phyloP scores from a whole-genome alignment of 2,329 filamentous ascomycete genomes.

The Pseudopithomyces chartarum region DNA sequence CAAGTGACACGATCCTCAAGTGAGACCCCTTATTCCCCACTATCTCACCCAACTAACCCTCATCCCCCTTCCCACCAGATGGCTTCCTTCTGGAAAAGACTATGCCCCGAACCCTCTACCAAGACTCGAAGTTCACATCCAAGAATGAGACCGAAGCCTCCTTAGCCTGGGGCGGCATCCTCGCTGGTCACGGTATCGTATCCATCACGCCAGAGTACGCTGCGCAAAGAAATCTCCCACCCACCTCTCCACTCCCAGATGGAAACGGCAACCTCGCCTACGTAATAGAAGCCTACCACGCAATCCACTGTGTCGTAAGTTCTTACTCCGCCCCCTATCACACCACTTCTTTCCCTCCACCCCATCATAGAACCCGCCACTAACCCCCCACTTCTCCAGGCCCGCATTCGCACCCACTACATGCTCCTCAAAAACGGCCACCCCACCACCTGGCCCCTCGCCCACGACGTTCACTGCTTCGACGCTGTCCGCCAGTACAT shows the following conservation, averaged over 20 bases:
- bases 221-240: constrained; percentile 1
- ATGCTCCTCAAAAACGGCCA: not conserved
- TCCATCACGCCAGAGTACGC: not conserved
- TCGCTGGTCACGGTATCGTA: too few relatives aligned
- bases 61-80: not conserved
- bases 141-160: constrained; percentile 1
- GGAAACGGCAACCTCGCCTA: constrained; percentile 7
- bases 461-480: constrained; percentile 7
- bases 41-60: too few relatives aligned
- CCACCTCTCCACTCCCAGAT: not conserved
- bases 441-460: not conserved
- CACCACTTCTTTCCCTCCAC: too few relatives aligned
- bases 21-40: not conserved
- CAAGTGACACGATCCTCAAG: not conserved
- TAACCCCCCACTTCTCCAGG: not conserved
- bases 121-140: constrained; percentile 8
- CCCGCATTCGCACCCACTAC: too few relatives aligned
- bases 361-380: too few relatives aligned
- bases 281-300: constrained; percentile 14
- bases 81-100: not conserved
- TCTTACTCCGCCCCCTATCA: too few relatives aligned
- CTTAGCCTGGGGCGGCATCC: constrained; percentile 5
- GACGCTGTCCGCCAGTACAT: constrained; percentile 9
- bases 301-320: constrained; percentile 9
- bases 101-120: constrained; percentile 5